Evolutionary conservation across 495 filamentous ascomycete species (phyloP).

Genomic region (Aspergillus coremiiformis): DNA sequence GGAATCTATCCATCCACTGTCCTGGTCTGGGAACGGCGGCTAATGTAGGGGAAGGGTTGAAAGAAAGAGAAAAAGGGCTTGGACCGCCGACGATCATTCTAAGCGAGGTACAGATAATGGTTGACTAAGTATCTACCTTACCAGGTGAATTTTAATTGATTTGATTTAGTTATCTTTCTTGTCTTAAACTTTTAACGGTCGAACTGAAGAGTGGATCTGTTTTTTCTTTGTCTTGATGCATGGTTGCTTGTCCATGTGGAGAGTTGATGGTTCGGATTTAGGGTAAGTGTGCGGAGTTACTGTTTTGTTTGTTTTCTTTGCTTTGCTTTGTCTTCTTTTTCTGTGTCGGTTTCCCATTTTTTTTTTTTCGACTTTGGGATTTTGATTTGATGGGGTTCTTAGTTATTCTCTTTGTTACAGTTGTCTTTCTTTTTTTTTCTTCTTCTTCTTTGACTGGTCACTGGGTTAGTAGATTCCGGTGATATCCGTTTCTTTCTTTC

Average conservation of each 20-base stretch:
- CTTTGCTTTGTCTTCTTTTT: no score
- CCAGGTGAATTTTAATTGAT: not conserved
- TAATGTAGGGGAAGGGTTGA: not conserved
- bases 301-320: no score
- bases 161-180: not conserved
- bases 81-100: not conserved
- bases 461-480: no score
- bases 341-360: no score
- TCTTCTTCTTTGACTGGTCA: no score
- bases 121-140: not conserved
- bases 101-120: not conserved
- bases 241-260: not conserved
- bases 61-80: not conserved
- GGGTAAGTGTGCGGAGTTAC: no score
- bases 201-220: not conserved
- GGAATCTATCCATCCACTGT: not conserved
- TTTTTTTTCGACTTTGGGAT: no score
- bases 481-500: no score
- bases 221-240: not conserved
- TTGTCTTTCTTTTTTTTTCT: no score
- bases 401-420: no score
- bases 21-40: not conserved
- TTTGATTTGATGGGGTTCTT: no score
- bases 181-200: not conserved
- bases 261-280: no score